phyloP scores from a whole-genome alignment of 2,329 filamentous ascomycete species.

The Penicillium sp. region DNA sequence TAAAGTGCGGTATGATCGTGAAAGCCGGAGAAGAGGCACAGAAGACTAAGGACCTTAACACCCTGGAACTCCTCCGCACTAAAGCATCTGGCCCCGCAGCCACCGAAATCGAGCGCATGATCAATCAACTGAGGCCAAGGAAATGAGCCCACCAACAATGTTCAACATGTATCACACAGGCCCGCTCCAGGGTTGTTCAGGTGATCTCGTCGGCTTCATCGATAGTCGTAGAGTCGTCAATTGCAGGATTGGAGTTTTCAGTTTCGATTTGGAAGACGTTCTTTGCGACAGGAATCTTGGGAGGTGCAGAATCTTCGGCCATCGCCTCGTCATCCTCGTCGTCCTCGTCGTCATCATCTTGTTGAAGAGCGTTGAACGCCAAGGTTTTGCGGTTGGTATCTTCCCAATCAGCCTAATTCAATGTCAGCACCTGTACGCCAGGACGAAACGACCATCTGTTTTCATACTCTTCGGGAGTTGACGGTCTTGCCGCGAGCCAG shows the following conservation, averaged over 20 bases:
- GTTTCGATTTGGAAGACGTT: conserved; percentile 17
- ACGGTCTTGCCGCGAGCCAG: conserved; percentile 49
- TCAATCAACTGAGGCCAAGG: conserved; percentile 54
- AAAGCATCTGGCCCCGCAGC: conserved; percentile 69
- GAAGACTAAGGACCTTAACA: conserved; percentile 72
- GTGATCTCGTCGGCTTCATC: conserved; percentile 48
- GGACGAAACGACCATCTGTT: neutral
- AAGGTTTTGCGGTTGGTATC: conserved; percentile 40
- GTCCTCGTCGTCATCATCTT: conserved; percentile 51
- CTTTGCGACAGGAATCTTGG: conserved; percentile 14
- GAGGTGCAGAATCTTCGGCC: conserved; percentile 31
- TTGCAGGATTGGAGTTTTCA: conserved; percentile 19
- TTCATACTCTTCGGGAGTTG: conserved; percentile 47
- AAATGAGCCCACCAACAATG: conserved; percentile 34
- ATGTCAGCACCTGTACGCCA: conserved; percentile 17
- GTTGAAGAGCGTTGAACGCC: conserved; percentile 39
- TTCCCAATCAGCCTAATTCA: conserved; percentile 42
- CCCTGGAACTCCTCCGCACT: conserved; percentile 70
- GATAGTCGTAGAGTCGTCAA: conserved; percentile 29
- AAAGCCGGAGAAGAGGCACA: conserved; percentile 91
- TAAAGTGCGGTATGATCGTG: conserved; percentile 86
- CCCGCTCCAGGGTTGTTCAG: conserved; percentile 28
- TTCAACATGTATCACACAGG: conserved; percentile 11
- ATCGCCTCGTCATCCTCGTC: conserved; percentile 40
- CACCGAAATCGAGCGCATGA: conserved; percentile 80